These are phyloP conservation scores for Metschnikowia anglica DNA, from an alignment of 805 yeast species.

Conservation along the genomic window DNA sequence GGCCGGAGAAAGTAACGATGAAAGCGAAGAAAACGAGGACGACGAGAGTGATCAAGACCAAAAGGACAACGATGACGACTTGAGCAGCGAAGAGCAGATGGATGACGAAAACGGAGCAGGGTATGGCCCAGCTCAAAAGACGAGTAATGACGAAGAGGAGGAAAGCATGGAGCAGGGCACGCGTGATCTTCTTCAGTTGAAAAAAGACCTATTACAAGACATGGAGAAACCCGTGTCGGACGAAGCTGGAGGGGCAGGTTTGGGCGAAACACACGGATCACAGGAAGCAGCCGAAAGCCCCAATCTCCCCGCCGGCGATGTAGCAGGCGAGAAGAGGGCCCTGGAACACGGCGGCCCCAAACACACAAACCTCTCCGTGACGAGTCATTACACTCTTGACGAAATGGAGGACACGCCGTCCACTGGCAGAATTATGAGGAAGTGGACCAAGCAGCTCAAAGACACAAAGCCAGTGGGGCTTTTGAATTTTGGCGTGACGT, in stretches of 20 bases:
- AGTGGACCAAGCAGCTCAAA: conserved; percentile 61
- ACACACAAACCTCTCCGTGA: not conserved
- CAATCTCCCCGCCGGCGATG: no score
- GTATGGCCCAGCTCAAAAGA: not conserved
- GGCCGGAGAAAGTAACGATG: conserved; percentile 3
- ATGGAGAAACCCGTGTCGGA: conserved; percentile 17
- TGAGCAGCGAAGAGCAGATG: conserved; percentile 19
- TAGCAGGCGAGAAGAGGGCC: no score
- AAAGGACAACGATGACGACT: conserved; percentile 31
- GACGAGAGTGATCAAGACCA: conserved; percentile 24
- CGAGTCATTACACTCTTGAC: conserved; percentile 52
- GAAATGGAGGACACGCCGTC: conserved; percentile 64
- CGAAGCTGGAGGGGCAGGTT: not conserved
- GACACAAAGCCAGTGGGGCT: conserved; percentile 68
- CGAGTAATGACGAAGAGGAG: conserved; percentile 19
- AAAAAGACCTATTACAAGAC: conserved; percentile 18
- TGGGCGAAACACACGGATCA: no score
- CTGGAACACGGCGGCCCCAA: no score
- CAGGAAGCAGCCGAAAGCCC: no score
- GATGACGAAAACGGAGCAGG: conserved; percentile 17
- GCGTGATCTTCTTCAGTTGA: conserved; percentile 16
- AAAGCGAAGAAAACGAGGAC: conserved; percentile 13
- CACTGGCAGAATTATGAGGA: conserved; percentile 56
- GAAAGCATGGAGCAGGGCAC: conserved; percentile 7
- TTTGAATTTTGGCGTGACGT: conserved; percentile 89